Base-by-base conservation (phyloP, 495 filamentous ascomycete genomes). In the Aspergillus funiculosus region DNA sequence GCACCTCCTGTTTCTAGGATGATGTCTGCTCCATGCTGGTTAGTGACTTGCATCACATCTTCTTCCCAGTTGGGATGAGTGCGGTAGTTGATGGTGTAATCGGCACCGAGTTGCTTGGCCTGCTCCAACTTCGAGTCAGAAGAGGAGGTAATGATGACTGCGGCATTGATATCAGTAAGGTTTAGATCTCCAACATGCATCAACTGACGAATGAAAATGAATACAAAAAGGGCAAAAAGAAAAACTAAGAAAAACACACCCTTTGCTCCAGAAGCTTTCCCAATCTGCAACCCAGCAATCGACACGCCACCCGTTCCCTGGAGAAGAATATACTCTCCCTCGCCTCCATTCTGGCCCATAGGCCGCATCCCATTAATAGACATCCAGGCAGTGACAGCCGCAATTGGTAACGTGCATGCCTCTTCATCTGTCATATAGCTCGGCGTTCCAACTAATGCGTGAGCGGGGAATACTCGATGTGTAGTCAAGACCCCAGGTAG, bases 291-390 rank as follows among this genome's bases (percentile, higher is more conserved):
- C 10, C 79, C 85, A 46, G 89, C 85, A 22, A 90, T 74, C 27
- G 77, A 78, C 17, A 94, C 87, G 36, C 87, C 87, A 1, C 87
- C 87, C 0, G 85, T 90, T 1, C 87, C 87, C 54, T 89, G 85
- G 6, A 84, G 78, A 17, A 94, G 62, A 1, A 94, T 77, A 35
- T 63, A 73, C 36, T 91, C 73, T 0, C 81, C 86, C 53, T 73
- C 73, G 0, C 70, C 72, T 17, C 89, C 73, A 7, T 77, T 83
- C 52, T 72, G 76, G 0, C 68, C 69, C n/a, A 73, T 48, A 2
- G 74, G 71, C 7, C 68, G 48, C 37, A 87, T 61, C 0, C 86
- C 86, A 56, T 85, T 91, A 11, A 94, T 73, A 5, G 78, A 80
- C 54, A 91, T 92, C 87, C 87, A 94, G 0, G 81, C 80, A 6